A percentile compares a stretch with the other conserved stretches of the same genome.
Conservation (phyloP, 345 rosid species). For the Murraya koenigii region DNA sequence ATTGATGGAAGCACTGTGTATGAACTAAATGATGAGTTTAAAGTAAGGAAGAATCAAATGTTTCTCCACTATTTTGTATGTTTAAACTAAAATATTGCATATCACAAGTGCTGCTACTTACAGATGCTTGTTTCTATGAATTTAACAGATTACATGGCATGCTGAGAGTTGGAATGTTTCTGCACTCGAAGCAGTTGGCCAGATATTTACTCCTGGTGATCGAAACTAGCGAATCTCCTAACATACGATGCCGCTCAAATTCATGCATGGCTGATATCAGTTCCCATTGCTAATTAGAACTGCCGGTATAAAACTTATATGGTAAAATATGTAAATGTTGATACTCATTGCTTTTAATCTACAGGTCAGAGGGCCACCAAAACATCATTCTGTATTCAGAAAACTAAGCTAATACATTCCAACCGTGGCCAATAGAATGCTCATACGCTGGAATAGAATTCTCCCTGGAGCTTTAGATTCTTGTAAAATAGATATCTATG, state of each 20-base stretch:
- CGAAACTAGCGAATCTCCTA: constrained; percentile 1
- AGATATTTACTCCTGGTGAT: constrained; percentile 57
- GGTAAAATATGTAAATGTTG: neutral
- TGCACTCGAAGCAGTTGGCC: constrained; percentile 70
- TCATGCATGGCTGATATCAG: neutral
- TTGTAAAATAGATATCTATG: neutral
- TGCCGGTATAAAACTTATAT: neutral
- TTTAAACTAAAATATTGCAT: neutral
- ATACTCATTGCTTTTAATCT: neutral
- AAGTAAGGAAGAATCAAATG: constrained; percentile 35
- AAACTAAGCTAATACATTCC: neutral
- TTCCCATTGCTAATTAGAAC: neutral
- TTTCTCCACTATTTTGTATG: neutral
- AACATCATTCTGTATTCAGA: neutral
- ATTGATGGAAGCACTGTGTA: constrained; percentile 64
- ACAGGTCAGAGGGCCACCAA: neutral
- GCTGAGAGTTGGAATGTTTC: constrained; percentile 81
- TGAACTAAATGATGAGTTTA: constrained; percentile 47
- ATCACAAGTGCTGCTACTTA: neutral
- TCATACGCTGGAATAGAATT: neutral
- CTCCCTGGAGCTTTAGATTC: neutral
- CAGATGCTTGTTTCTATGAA: neutral
- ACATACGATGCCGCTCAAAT: constrained; percentile 9
- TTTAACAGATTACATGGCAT: constrained; percentile 63
- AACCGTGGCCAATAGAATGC: neutral